Evolutionary conservation across 2,329 filamentous ascomycete species (phyloP).

Genomic region (Penicillium sp.): DNA sequence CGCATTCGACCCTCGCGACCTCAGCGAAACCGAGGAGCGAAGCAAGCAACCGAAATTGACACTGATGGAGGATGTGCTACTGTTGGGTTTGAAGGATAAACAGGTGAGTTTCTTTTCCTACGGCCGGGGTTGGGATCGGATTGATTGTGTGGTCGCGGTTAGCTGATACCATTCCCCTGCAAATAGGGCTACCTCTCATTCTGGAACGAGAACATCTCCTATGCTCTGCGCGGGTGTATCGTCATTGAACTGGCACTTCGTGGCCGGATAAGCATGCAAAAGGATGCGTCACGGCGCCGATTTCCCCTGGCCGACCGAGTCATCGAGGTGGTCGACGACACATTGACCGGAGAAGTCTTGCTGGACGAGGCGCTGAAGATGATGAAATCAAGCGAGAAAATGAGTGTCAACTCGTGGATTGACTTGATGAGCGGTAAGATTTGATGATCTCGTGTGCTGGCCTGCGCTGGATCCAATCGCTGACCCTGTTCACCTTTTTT

Average conservation of each 20-base stretch:
- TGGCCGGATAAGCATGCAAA: conserved; percentile 96
- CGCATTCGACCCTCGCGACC: conserved; percentile 92
- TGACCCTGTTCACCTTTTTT: conserved; percentile 14
- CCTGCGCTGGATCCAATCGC: conserved; percentile 6
- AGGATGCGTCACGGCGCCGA: conserved; percentile 82
- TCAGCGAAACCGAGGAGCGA: conserved; percentile 91
- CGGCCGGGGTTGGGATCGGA: not conserved
- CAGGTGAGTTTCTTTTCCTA: conserved; percentile 58
- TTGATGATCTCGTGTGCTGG: conserved; percentile 1
- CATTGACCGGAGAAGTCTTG: conserved; percentile 90
- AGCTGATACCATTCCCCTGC: conserved; percentile 19
- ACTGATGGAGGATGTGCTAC: conserved; percentile 94
- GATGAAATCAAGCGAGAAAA: conserved; percentile 99
- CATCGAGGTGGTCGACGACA: conserved; percentile 96
- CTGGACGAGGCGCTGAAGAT: conserved; percentile 98
- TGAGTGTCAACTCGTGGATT: conserved; percentile 99
- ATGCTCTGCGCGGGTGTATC: conserved; percentile 94
- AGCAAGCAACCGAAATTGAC: conserved; percentile 98
- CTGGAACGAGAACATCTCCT: conserved; percentile 99
- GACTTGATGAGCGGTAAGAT: conserved; percentile 91
- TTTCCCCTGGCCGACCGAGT: conserved; percentile 88
- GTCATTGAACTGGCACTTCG: conserved; percentile 95
- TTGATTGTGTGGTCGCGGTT: conserved; percentile 5
- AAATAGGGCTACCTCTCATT: conserved; percentile 90
- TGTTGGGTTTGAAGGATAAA: conserved; percentile 96